Conservation (phyloP, 306 rosid species). For the Cajanus cajan region DNA sequence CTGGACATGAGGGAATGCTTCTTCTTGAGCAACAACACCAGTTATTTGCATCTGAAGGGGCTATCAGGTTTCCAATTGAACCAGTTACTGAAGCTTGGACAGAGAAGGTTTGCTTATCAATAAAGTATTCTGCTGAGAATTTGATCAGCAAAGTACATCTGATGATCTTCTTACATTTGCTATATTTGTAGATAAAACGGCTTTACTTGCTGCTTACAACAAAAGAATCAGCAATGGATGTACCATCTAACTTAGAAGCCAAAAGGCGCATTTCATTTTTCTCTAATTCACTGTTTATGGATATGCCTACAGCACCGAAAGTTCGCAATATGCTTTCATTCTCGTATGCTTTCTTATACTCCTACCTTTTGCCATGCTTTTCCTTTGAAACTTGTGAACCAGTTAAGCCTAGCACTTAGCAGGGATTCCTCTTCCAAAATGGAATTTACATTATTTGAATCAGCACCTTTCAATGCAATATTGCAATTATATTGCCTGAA, state of each 20-base stretch:
- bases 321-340: constrained; percentile 98
- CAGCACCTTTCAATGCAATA: not conserved
- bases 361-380: not conserved
- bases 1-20: constrained; percentile 72
- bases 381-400: constrained; percentile 4
- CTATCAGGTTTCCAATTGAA: constrained; percentile 81
- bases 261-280: constrained; percentile 92
- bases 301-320: constrained; percentile 95
- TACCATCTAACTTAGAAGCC: constrained; percentile 96
- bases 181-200: constrained; percentile 66
- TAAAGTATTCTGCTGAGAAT: not conserved
- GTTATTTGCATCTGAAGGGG: constrained; percentile 92
- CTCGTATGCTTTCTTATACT: constrained; percentile 67
- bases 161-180: not conserved
- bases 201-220: constrained; percentile 79
- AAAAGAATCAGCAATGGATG: constrained; percentile 99
- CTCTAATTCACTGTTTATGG: constrained; percentile 94
- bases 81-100: constrained; percentile 80
- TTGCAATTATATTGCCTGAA: not conserved
- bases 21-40: constrained; percentile 71
- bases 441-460: constrained; percentile 15
- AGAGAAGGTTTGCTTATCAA: constrained; percentile 65
- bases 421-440: not conserved
- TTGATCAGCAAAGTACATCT: constrained; percentile 5
- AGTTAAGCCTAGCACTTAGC: not conserved